Evolutionary conservation across 805 yeast genomes (phyloP), one percentile per base, ranked within the genome.

Genomic region (Candida odintsovae): DNA sequence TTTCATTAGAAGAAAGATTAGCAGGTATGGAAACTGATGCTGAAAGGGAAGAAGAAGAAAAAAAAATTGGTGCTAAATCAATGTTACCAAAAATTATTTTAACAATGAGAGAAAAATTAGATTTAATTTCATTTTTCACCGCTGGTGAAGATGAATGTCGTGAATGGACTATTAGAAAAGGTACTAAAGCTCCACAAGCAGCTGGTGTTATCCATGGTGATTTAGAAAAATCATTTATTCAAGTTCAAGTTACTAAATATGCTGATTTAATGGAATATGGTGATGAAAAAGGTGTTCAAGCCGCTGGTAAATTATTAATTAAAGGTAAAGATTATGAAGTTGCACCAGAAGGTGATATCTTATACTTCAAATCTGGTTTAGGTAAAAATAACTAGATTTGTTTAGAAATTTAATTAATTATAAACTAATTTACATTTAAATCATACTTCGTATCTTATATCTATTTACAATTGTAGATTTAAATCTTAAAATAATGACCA

Each of bases 201-300:
- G 99, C 99, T 20, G 98, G 97, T 66, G 96, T 94, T 40, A 92
- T 92, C 60, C 99, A 94, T 69, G 86, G 90, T 36, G 99, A 92
- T 71, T 79, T 92, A 66, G 90, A 88, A 78, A 87, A 84, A 67
- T 92, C 98, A 20, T 94, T 94, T 66, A 90, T 94, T 61, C 81
- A 89, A 59, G 99, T 98, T 40, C 90, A 89, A 67, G 86, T 94
- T 54, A 89, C 89, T 62, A 90, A 89, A 62, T 94, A 80, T 71
- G 77, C 75, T 21, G 97, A 90, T 63, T 70, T 90, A 51, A 67
- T 82, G 43, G 92, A 86, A 68, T 70, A 70, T 49, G 82, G 83
- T 44, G 97, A 92, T 63, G 99, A 94, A 62, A 76, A 76, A 47
- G 73, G 83, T 35, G 86, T 94, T 59, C 83, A 81, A 70, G 80